Evolutionary conservation across 2,329 filamentous ascomycete genomes (phyloP).

Genomic region (Fusarium coicis): DNA sequence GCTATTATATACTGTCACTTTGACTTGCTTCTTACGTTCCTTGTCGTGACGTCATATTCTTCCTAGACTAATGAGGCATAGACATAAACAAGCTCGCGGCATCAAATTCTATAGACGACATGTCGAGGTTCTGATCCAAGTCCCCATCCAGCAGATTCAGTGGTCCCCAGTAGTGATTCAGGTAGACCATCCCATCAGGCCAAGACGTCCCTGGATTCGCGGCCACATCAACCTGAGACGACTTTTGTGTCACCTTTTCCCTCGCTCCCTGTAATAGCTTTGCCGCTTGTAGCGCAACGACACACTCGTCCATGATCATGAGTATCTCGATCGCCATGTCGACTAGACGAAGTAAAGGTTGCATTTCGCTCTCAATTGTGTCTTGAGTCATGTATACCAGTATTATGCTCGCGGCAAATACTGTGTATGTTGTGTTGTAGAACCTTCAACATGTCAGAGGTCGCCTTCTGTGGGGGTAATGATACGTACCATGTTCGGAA

Average conservation of each 20-base stretch:
- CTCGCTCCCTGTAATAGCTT: not conserved
- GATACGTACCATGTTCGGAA: not conserved
- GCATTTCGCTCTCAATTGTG: not conserved
- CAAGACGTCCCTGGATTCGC: not conserved
- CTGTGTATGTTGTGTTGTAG: not conserved
- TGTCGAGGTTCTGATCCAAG: not conserved
- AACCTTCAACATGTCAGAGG: not conserved
- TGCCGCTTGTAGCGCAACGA: not conserved
- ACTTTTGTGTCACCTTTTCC: not conserved
- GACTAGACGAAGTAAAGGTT: not conserved
- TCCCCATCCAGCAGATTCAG: not conserved
- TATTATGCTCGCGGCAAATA: not conserved
- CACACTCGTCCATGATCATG: not conserved
- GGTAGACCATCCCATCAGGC: not conserved
- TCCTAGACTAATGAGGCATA: constrained; percentile 82
- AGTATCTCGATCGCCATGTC: not conserved
- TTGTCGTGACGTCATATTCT: accelerated
- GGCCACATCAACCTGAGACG: not conserved
- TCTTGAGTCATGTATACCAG: not conserved
- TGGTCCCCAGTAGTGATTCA: not conserved
- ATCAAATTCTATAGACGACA: not conserved
- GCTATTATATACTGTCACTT: not conserved
- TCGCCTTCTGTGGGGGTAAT: accelerated
- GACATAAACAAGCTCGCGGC: constrained; percentile 75
- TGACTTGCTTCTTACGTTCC: accelerated